Percentiles rank a stretch among this genome's conserved stretches.
These are phyloP conservation scores for Alternaria arbusti DNA, from an alignment of 2,329 filamentous ascomycete species.

Conservation along the genomic window DNA sequence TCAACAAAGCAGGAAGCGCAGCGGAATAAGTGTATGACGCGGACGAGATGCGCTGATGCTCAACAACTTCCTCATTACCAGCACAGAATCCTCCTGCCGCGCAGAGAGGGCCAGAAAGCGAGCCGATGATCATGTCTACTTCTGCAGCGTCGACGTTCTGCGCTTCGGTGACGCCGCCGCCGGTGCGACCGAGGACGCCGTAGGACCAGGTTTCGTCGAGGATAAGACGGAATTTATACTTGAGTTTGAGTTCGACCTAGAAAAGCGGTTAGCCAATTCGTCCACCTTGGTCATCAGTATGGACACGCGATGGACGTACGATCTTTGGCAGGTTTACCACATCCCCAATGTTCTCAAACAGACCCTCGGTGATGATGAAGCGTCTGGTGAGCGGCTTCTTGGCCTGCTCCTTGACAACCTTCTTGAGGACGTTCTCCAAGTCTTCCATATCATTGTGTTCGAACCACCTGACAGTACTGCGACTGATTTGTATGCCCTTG, in stretches of 20 bases:
- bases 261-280: constrained; percentile 4
- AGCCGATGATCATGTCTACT: constrained; percentile 97
- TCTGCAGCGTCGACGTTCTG: constrained; percentile 94
- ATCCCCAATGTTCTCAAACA: constrained; percentile 92
- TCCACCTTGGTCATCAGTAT: neutral
- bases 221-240: constrained; percentile 97
- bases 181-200: constrained; percentile 88
- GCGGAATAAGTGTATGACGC: constrained; percentile 95
- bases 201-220: constrained; percentile 98
- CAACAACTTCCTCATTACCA: constrained; percentile 86
- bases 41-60: constrained; percentile 93
- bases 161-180: constrained; percentile 90
- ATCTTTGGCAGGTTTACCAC: constrained; percentile 84
- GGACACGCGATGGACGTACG: constrained; percentile 56
- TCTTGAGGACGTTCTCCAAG: constrained; percentile 81
- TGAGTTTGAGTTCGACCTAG: constrained; percentile 87
- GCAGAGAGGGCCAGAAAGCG: constrained; percentile 85
- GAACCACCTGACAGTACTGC: constrained; percentile 92
- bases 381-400: constrained; percentile 87
- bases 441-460: constrained; percentile 97
- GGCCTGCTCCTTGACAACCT: constrained; percentile 85
- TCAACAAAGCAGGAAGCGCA: constrained; percentile 88
- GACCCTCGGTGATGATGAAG: constrained; percentile 93
- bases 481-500: constrained; percentile 90
- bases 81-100: constrained; percentile 96